Base-by-base conservation (phyloP, 352 stramenopile species). In the Globisporangium radiosum region DNA sequence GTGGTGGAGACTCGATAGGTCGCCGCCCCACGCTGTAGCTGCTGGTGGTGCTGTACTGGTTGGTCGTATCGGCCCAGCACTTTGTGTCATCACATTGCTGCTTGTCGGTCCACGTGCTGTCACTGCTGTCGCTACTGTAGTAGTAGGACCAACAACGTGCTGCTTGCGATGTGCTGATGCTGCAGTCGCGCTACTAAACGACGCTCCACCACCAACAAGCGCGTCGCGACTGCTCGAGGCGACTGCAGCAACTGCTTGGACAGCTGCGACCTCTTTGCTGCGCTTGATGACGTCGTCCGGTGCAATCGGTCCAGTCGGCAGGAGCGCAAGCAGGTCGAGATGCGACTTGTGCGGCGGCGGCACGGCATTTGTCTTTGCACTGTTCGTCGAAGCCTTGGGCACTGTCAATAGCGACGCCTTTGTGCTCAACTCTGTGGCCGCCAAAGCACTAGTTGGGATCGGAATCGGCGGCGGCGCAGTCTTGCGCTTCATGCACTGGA, bases 221-320 rank as follows among this genome's bases (percentile, higher is more conserved):
- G 25, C 2, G 15, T 85, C 78, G 40, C 76, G 73, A 5, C 73
- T 68, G 49, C 76, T 73, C 0, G 79, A 86, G 3, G 78, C 82
- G 9, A 90, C 82, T 7, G 81, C 76, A 5, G 84, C 73, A 14
- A 74, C 84, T 33, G 80, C 81, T 68, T 94, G 82, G 5, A 92
- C 81, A 7, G 86, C 81, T 10, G 85, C 82, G 0, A 81, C 77
- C 59, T 91, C 78, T 55, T 94, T 94, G 64, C 82, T 92, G 42
- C 83, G 81, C 55, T 92, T 92, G 60, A 94, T 94, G 37, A 94
- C 85, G 68, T 94, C 82, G 55, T 94, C 85, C 17, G 85, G 85
- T 5, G 71, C 72, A 13, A 94, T 57, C 3, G 78, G 63, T 4
- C 65, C 57, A 6, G 62, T 67, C 36, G 82, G 79, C 14, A 94